Base-by-base conservation (phyloP, 2,329 filamentous ascomycete species). In the Alternaria novae-zelandiae region DNA sequence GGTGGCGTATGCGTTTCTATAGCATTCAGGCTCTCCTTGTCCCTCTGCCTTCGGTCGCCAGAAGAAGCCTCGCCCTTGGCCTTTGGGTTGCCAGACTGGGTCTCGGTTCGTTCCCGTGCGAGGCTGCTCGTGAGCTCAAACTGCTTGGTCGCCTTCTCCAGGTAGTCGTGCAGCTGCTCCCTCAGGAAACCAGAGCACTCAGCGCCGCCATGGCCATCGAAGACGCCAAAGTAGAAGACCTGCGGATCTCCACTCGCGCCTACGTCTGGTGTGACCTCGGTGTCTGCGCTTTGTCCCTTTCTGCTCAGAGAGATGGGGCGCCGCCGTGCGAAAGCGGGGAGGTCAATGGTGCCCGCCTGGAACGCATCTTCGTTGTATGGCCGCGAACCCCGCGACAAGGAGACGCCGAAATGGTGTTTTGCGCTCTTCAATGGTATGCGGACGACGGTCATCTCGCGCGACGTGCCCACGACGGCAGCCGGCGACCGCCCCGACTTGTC, bases 161-260 rank as follows among this genome's bases (percentile, higher is more conserved):
- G 89, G 78, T 97, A 98, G 10, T 88, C 88, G 78, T 97, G 96
- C 64, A 99, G 82, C 74, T 91, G 88, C 64, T 97, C 92, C 61
- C 90, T 87, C 69, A 98, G 81, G 72, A 97, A 98, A 17, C 91
- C 89, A 63, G 93, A 94, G 79, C 96, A 98, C 78, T 97, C 92
- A 20, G 84, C 87, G 20, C 96, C 96, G 10, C 96, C 96, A 82
- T 99, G 96, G 3, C 96, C 96, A 80, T 99, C 96, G 75, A 98
- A 99, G 1, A 98, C 90, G 2, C 88, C 94, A 85, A 97, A 99
- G 80, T 98, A 99, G 80, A 99, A 99, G 32, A 98, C 90, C 78
- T 98, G 95, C 1, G 95, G 95, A 76, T 98, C 95, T 3, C 95
- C 95, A 66, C 88, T 91, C 2, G 91, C 88, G 68, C 90, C 91